Evolutionary conservation across 441 rosid genomes (phyloP).

Genomic region (Pelargonium myrrhifolium): DNA sequence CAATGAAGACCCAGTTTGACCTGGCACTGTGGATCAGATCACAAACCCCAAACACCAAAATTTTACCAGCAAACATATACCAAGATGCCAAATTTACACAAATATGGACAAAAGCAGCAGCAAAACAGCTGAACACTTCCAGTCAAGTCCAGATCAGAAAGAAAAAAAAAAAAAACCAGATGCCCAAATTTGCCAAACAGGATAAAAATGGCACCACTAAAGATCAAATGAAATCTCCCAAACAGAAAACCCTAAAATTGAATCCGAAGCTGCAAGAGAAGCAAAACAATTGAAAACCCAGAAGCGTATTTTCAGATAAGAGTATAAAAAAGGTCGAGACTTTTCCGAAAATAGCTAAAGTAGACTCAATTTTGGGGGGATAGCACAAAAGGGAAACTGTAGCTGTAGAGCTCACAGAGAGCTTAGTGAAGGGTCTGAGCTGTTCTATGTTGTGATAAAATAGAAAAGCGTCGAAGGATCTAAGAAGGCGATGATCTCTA

Average conservation of each 20-base stretch:
- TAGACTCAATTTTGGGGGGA: background rate
- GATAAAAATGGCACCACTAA: conserved; percentile 9
- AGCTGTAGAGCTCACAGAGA: background rate
- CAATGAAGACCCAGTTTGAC: conserved; percentile 9
- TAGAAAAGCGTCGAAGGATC: background rate
- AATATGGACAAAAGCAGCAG: background rate
- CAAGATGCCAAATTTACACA: background rate
- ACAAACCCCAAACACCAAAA: conserved; percentile 18
- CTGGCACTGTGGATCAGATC: conserved; percentile 20
- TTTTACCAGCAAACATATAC: conserved; percentile 11
- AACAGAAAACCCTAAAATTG: conserved; percentile 15
- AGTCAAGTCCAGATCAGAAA: background rate
- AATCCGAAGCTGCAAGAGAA: conserved; percentile 3
- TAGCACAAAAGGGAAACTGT: background rate
- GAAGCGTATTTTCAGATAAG: conserved; percentile 4
- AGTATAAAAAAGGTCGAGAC: background rate
- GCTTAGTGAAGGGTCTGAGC: conserved; percentile 6
- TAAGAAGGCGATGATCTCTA: conserved; percentile 4
- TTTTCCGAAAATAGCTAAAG: background rate
- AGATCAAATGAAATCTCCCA: conserved; percentile 19
- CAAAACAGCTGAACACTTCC: background rate
- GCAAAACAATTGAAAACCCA: background rate
- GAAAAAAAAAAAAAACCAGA: conserved; percentile 6
- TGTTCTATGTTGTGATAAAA: background rate
- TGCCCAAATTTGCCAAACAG: conserved; percentile 13